Percentiles rank a stretch among this genome's conserved stretches.
These are phyloP conservation scores for Hypomyces perniciosus DNA, from an alignment of 2,329 filamentous ascomycete species.

Conservation along the genomic window DNA sequence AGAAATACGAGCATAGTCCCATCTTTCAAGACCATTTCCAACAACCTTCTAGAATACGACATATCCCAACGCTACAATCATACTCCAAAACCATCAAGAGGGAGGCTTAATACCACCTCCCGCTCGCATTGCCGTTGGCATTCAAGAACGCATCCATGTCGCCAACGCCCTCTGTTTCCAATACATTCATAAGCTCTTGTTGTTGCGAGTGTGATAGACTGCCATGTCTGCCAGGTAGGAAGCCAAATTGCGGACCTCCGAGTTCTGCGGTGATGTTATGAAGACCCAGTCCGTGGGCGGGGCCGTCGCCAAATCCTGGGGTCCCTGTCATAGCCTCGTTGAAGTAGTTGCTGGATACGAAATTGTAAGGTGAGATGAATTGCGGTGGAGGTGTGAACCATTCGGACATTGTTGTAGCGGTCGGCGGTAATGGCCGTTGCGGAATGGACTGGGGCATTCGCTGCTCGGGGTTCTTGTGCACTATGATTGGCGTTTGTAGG, in stretches of 20 bases:
- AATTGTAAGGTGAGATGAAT: slow-evolving; percentile 48
- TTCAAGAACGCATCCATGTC: slow-evolving; percentile 58
- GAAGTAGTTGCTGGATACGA: slow-evolving; percentile 39
- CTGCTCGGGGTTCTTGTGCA: slow-evolving; percentile 20
- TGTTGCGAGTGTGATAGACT: slow-evolving; percentile 76
- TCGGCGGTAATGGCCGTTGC: slow-evolving; percentile 39
- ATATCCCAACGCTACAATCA: not conserved
- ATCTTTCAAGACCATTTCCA: not conserved
- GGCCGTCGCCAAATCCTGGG: slow-evolving; percentile 24
- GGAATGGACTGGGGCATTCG: slow-evolving; percentile 28
- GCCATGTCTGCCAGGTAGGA: slow-evolving; percentile 51
- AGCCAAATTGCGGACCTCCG: slow-evolving; percentile 23
- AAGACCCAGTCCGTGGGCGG: slow-evolving; percentile 27
- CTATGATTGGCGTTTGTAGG: slow-evolving; percentile 20
- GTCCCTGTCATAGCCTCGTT: slow-evolving; percentile 26
- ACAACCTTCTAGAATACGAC: not conserved
- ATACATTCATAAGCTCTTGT: slow-evolving; percentile 71
- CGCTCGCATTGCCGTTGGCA: slow-evolving; percentile 25
- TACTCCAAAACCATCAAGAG: not conserved
- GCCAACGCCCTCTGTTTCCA: slow-evolving; percentile 62
- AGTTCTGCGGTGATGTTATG: slow-evolving; percentile 24
- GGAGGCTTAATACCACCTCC: slow-evolving; percentile 28
- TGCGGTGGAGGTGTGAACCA: slow-evolving; percentile 50
- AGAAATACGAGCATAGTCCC: not conserved
- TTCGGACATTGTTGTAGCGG: slow-evolving; percentile 37